phyloP scores from a whole-genome alignment of 1,284 basidiomycete genomes.

The Lentinula novae-zelandiae region DNA sequence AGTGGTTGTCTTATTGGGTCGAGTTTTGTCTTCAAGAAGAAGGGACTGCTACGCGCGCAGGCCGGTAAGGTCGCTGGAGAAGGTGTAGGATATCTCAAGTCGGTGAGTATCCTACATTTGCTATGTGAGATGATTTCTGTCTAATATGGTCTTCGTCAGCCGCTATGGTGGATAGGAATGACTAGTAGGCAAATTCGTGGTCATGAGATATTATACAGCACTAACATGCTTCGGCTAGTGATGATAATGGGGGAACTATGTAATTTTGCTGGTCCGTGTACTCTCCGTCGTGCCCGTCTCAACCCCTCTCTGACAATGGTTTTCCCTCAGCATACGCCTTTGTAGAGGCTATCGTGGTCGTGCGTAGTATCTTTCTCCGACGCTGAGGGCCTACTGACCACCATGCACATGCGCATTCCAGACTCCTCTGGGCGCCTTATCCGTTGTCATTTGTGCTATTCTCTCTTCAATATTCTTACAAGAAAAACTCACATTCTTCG shows the following conservation, averaged over 20 bases:
- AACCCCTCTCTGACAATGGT: slow-evolving; percentile 16
- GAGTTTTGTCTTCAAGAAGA: slow-evolving; percentile 98
- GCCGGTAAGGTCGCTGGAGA: slow-evolving; percentile 77
- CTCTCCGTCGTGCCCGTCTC: slow-evolving; percentile 16
- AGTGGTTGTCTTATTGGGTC: slow-evolving; percentile 90
- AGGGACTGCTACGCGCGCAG: slow-evolving; percentile 74
- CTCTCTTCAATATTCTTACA: slow-evolving; percentile 92
- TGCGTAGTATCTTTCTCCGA: slow-evolving; percentile 34
- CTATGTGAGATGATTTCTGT: slow-evolving; percentile 8
- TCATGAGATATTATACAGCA: not conserved
- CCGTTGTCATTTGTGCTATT: slow-evolving; percentile 94
- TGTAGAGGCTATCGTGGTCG: slow-evolving; percentile 84
- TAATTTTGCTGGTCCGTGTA: slow-evolving; percentile 72
- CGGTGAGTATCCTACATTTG: slow-evolving; percentile 44
- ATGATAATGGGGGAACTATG: slow-evolving; percentile 80
- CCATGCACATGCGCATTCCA: slow-evolving; percentile 25
- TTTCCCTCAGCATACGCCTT: slow-evolving; percentile 74
- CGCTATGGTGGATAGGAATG: slow-evolving; percentile 89
- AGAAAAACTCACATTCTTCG: slow-evolving; percentile 89
- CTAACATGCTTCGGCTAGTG: slow-evolving; percentile 39
- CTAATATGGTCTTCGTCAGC: slow-evolving; percentile 30
- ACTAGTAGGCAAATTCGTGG: slow-evolving; percentile 43
- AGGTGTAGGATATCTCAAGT: slow-evolving; percentile 93
- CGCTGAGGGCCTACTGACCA: not conserved
- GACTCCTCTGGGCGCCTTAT: slow-evolving; percentile 95